Conservation (phyloP, 2,329 filamentous ascomycete species). For the Trichoderma hamatum region DNA sequence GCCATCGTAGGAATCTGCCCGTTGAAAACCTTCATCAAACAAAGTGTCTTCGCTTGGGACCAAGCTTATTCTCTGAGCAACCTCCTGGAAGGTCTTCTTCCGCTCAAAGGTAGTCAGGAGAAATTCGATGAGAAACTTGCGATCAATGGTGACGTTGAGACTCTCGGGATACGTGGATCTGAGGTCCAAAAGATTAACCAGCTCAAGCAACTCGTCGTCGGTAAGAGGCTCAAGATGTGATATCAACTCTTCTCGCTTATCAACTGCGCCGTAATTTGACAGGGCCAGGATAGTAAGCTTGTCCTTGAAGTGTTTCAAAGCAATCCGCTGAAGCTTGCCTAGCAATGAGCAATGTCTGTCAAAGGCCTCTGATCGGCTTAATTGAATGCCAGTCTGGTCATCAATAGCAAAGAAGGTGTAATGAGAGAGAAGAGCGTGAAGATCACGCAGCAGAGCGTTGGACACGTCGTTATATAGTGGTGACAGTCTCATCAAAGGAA, state of each 20-base stretch:
- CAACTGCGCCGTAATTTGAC: slow-evolving; percentile 88
- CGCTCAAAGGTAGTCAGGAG: slow-evolving; percentile 76
- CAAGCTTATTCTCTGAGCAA: slow-evolving; percentile 68
- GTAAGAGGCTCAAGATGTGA: slow-evolving; percentile 72
- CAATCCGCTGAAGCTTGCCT: slow-evolving; percentile 76
- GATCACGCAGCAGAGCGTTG: slow-evolving; percentile 77
- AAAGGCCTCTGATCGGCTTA: slow-evolving; percentile 72
- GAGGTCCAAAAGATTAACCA: slow-evolving; percentile 74
- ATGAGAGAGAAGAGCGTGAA: slow-evolving; percentile 78
- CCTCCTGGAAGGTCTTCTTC: slow-evolving; percentile 80
- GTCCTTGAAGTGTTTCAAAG: slow-evolving; percentile 80
- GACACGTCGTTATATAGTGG: slow-evolving; percentile 75
- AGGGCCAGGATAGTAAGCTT: slow-evolving; percentile 90
- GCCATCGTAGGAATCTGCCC: slow-evolving; percentile 86
- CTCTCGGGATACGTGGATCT: slow-evolving; percentile 80
- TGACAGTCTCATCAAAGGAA: slow-evolving; percentile 77
- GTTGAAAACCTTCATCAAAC: slow-evolving; percentile 76
- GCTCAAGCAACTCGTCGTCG: slow-evolving; percentile 71
- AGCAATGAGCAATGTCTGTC: slow-evolving; percentile 77
- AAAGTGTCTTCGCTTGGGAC: slow-evolving; percentile 82
- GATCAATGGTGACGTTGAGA: slow-evolving; percentile 64
- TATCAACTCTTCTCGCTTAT: slow-evolving; percentile 76
- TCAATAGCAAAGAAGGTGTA: slow-evolving; percentile 89
- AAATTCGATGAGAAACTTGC: slow-evolving; percentile 69
- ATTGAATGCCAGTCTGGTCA: slow-evolving; percentile 81